These are phyloP conservation scores for Pleurozium schreberi DNA, from an alignment of 225 moss, liverwort and hornwort species.

Conservation along the genomic window DNA sequence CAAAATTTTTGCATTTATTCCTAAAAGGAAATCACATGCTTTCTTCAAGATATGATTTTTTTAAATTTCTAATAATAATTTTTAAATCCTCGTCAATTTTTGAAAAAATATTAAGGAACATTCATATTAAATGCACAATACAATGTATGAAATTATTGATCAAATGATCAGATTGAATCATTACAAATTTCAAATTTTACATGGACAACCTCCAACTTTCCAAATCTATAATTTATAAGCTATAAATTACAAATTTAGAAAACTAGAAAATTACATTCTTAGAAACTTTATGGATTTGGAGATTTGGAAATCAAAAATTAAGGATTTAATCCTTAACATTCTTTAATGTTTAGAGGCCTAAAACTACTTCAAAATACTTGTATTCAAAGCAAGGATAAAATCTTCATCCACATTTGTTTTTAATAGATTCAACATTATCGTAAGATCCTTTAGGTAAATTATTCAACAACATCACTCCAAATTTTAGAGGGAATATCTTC, in stretches of 20 bases:
- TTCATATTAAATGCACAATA: no score
- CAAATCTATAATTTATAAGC: no score
- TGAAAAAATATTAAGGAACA: not conserved
- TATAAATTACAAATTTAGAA: no score
- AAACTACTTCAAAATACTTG: not conserved
- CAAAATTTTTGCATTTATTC: not conserved
- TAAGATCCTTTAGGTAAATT: not conserved
- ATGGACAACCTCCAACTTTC: not conserved
- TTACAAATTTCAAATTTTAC: not conserved
- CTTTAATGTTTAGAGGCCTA: not conserved
- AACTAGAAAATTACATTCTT: no score
- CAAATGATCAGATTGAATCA: not conserved
- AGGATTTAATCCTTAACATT: not conserved
- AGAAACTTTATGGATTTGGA: not conserved
- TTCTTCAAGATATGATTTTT: no score
- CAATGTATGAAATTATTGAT: not conserved
- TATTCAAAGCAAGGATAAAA: not conserved
- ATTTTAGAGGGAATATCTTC: not conserved
- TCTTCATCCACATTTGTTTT: not conserved
- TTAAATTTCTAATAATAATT: not conserved
- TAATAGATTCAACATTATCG: no score
- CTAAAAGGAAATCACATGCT: not conserved
- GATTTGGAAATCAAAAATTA: no score
- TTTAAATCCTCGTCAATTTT: not conserved
- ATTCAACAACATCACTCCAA: not conserved